phyloP scores from a whole-genome alignment of 305 asterid species.

The Solanum hybrid region DNA sequence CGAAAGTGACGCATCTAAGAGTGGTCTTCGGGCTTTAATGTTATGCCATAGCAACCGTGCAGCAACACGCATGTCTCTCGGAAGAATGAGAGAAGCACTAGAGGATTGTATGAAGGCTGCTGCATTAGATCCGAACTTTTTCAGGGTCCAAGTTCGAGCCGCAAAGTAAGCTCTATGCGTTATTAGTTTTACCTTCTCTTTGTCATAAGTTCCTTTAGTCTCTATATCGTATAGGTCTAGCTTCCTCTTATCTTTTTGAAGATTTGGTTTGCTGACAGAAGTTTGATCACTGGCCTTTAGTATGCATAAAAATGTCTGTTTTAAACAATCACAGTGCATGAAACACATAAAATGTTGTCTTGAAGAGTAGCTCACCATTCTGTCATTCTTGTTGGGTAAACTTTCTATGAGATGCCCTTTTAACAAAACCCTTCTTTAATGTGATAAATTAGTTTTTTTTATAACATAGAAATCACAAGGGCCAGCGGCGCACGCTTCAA shows the following conservation, averaged over 20 bases:
- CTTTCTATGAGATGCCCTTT: not conserved
- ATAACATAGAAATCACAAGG: not conserved
- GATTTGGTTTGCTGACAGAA: not conserved
- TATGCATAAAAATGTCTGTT: not conserved
- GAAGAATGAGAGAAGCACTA: conserved; percentile 78
- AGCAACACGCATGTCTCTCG: conserved; percentile 91
- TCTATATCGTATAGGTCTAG: not conserved
- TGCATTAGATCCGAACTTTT: conserved; percentile 70
- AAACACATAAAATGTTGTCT: not conserved
- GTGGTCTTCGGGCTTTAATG: conserved; percentile 71
- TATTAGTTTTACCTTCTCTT: conserved; percentile 1
- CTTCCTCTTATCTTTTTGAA: conserved; percentile 2
- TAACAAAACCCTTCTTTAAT: not conserved
- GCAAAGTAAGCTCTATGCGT: conserved; percentile 57
- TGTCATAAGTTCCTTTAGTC: not conserved
- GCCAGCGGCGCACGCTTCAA: not conserved
- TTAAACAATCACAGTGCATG: not conserved
- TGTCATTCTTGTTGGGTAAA: not conserved
- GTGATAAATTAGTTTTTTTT: not conserved
- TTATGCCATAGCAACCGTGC: conserved; percentile 97
- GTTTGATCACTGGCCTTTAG: not conserved
- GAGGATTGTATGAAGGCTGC: conserved; percentile 78
- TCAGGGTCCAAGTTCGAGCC: conserved; percentile 84
- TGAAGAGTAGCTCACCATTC: conserved; percentile 1
- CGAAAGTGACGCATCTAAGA: conserved; percentile 54